These are phyloP conservation scores for Candida sithepensis DNA, from an alignment of 805 yeast species.

Conservation along the genomic window DNA sequence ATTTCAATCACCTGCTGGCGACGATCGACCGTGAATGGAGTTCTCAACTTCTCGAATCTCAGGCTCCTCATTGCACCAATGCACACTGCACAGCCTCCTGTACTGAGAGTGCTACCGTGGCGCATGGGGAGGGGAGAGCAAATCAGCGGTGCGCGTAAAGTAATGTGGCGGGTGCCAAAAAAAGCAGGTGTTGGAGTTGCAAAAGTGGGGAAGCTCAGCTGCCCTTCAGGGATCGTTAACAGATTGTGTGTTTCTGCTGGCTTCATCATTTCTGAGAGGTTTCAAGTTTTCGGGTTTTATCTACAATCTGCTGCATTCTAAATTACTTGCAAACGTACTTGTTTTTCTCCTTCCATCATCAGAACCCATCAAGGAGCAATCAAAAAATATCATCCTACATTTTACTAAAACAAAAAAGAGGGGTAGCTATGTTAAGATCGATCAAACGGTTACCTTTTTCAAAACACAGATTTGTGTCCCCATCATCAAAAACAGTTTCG, in stretches of 20 bases:
- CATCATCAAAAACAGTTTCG: neutral
- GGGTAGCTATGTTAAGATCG: constrained; percentile 2
- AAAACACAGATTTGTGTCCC: neutral
- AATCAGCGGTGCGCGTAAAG: neutral
- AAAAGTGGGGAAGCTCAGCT: constrained; percentile 2
- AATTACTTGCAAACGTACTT: neutral
- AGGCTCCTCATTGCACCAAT: neutral
- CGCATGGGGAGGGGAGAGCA: neutral
- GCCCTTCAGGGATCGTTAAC: neutral
- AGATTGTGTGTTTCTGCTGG: neutral
- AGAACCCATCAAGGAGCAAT: neutral
- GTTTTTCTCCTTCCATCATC: neutral
- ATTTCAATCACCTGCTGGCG: too few relatives aligned
- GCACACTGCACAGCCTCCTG: too few relatives aligned
- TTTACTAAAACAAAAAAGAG: constrained; percentile 1
- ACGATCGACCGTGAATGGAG: too few relatives aligned
- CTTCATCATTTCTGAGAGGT: neutral
- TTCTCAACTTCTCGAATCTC: too few relatives aligned
- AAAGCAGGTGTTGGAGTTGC: neutral
- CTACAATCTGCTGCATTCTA: neutral
- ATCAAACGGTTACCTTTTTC: neutral
- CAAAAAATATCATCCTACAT: neutral
- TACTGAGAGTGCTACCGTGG: neutral
- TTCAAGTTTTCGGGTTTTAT: neutral
- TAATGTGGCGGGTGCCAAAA: neutral